Percentiles rank a stretch among this genome's conserved stretches.
phyloP scores from a whole-genome alignment of 1,284 basidiomycete species.

The Puccinia triticina region DNA sequence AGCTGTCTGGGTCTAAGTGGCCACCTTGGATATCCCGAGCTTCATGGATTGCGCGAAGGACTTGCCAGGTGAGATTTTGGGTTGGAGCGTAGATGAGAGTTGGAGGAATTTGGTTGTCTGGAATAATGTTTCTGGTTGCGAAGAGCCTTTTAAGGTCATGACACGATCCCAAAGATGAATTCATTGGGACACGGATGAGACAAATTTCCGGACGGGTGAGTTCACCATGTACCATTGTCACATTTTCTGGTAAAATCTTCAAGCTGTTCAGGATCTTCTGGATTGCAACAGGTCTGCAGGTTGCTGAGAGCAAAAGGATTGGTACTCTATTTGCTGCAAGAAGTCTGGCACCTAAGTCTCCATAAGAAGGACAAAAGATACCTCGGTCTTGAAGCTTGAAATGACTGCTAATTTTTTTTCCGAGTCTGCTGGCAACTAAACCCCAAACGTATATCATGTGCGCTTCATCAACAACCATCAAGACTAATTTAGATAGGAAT shows the following conservation, averaged over 20 bases:
- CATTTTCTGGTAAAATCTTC: neutral
- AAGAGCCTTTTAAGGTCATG: slow-evolving; percentile 5
- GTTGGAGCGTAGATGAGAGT: slow-evolving; percentile 6
- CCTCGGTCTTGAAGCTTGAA: too few species aligned
- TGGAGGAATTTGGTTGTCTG: neutral
- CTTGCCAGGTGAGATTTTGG: neutral
- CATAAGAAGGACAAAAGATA: too few species aligned
- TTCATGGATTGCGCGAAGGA: neutral
- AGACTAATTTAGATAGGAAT: slow-evolving; percentile 10
- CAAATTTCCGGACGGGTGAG: slow-evolving; percentile 10
- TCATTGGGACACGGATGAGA: slow-evolving; percentile 6
- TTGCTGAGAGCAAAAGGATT: slow-evolving; percentile 27
- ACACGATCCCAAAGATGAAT: neutral
- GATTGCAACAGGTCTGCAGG: slow-evolving; percentile 26
- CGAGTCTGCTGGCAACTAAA: too few species aligned
- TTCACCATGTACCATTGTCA: neutral
- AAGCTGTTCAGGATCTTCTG: slow-evolving; percentile 3
- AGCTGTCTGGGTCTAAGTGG: neutral
- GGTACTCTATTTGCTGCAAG: neutral
- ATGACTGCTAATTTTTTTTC: too few species aligned
- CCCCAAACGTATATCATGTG: too few species aligned
- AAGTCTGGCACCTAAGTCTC: too few species aligned
- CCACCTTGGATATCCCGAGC: neutral
- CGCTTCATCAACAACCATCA: too few species aligned
- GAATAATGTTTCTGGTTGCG: neutral